Evolutionary conservation across 1,284 basidiomycete genomes (phyloP), one percentile per base, ranked within the genome.

Genomic region (Moesziomyces sp.): DNA sequence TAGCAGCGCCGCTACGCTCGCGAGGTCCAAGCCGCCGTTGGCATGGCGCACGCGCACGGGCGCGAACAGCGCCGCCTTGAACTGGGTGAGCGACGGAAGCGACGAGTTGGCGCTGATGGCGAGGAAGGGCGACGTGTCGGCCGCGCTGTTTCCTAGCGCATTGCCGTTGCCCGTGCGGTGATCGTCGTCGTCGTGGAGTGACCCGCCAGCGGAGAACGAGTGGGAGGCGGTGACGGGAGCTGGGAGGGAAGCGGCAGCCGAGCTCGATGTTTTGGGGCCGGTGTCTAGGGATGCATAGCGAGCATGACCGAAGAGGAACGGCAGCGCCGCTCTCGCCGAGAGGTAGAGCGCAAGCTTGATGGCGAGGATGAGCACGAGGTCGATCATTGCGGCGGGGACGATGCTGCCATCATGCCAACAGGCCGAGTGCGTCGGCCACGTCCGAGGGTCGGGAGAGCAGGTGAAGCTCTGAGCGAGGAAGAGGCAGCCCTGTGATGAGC

Each of bases 231-330:
- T 66, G 6, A 65, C 76, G 1, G 78, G 72, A 3, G 52, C 14
- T 0, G 65, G 66, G 0, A 76, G 58, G 5, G 58, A 47, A 0
- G 54, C 18, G 1, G 65, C 61, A 0, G 74, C 52, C 3, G 58
- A 45, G 0, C 52, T 18, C 1, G 55, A 45, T 1, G 55, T 18
- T 24, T 53, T 66, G 1, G 58, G 26, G 19, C 51, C 46, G 19
- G 75, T 46, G 34, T 81, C 79, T 6, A 82, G 60, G 4, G 81
- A 78, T 1, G 77, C 81, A 45, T 81, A 66, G 9, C 66, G 57
- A 11, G 79, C 81, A 46, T 82, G 78, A 16, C 79, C 79, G 26
- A 77, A 73, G 16, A 82, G 65, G 53, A 78, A 77, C 14, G 81
- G 81, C 4, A 81, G 65, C 14, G 63, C 59, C 3, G 62, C 56